phyloP scores from a whole-genome alignment of 768 basidiomycete species.

The Jaapia argillacea region DNA sequence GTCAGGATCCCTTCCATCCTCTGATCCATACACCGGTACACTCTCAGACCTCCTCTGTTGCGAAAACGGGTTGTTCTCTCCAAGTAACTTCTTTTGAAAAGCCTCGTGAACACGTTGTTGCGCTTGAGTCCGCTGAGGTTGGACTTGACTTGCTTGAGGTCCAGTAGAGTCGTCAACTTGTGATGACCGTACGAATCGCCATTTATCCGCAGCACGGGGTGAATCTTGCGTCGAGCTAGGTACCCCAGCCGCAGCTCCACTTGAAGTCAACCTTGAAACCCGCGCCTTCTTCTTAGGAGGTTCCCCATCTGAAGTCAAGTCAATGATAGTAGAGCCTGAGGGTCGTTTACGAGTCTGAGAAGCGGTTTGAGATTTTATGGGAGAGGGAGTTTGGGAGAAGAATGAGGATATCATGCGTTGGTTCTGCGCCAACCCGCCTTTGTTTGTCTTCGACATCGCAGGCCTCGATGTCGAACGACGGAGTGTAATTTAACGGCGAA shows the following conservation, averaged over 20 bases:
- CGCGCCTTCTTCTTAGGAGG: slow-evolving; percentile 38
- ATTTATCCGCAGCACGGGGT: no score
- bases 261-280: no score
- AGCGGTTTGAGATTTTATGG: slow-evolving; percentile 7
- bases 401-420: slow-evolving; percentile 34
- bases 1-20: slow-evolving; percentile 12
- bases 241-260: no score
- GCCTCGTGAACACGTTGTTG: slow-evolving; percentile 33
- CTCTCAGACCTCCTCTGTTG: slow-evolving; percentile 8
- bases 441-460: slow-evolving; percentile 1
- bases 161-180: no score
- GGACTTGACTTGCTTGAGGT: no score
- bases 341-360: slow-evolving; percentile 23
- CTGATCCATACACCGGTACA: slow-evolving; percentile 15
- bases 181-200: no score
- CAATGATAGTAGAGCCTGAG: slow-evolving; percentile 30
- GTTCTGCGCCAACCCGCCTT: background rate
- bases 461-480: no score
- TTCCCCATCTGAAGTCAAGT: slow-evolving; percentile 43
- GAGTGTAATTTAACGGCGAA: no score
- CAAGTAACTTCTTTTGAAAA: slow-evolving; percentile 40
- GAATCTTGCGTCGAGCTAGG: no score
- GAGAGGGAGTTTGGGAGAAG: slow-evolving; percentile 19
- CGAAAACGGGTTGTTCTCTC: slow-evolving; percentile 30
- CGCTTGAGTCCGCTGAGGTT: no score